A percentile compares a stretch with the other conserved stretches of the same genome.
Evolutionary conservation across 768 basidiomycete species (phyloP).

Genomic region (Pleurotus djamor): DNA sequence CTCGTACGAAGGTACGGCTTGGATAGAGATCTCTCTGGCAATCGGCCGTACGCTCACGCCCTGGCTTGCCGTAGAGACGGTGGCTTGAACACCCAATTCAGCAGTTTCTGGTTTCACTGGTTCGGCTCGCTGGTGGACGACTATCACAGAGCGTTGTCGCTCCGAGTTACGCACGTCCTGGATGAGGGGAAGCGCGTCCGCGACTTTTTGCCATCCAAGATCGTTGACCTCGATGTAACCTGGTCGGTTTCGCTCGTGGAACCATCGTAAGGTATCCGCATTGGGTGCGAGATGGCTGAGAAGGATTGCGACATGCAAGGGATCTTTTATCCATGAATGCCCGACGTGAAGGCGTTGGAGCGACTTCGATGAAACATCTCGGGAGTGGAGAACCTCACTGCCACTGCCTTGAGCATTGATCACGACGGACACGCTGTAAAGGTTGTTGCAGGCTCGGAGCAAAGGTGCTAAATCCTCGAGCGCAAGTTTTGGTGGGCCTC

Average conservation of each 20-base stretch:
- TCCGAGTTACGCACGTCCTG: constrained; percentile 66
- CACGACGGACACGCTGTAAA: constrained; percentile 67
- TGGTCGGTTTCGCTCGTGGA: constrained; percentile 74
- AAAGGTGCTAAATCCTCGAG: constrained; percentile 64
- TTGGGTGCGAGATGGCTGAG: constrained; percentile 77
- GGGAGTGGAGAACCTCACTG: constrained; percentile 42
- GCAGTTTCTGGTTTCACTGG: constrained; percentile 25
- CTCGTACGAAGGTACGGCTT: constrained; percentile 32
- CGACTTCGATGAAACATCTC: constrained; percentile 56
- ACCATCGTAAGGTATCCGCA: constrained; percentile 71
- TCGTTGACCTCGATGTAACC: constrained; percentile 69
- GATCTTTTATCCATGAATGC: constrained; percentile 70
- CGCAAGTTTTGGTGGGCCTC: constrained; percentile 54
- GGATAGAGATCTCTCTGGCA: constrained; percentile 28
- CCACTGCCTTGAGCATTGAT: constrained; percentile 53
- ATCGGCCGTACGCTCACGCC: constrained; percentile 27
- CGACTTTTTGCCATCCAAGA: constrained; percentile 65
- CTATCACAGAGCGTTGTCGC: constrained; percentile 34
- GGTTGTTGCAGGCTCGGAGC: constrained; percentile 51
- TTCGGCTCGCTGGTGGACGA: constrained; percentile 11
- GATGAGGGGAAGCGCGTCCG: constrained; percentile 69
- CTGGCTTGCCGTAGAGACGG: constrained; percentile 24
- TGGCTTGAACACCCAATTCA: constrained; percentile 50
- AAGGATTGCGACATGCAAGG: constrained; percentile 67
- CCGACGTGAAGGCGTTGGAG: constrained; percentile 73